Evolutionary conservation across 257 asterid genomes (phyloP), one percentile per base, ranked within the genome.

Genomic region (Capsicum rhomboideum): DNA sequence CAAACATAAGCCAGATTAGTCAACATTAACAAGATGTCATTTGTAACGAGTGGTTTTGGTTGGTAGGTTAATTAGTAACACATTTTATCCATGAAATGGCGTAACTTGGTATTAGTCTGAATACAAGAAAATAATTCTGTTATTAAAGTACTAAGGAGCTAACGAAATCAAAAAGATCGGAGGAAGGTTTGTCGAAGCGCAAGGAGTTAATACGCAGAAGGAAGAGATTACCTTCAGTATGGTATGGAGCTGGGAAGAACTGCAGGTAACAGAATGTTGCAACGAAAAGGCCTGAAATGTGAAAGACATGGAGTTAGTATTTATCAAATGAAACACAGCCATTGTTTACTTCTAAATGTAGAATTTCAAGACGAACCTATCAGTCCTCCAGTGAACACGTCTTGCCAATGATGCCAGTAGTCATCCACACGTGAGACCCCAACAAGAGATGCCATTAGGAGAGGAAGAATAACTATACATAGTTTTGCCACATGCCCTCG

Each of bases 371-470:
- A 78, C 88, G 13, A 46, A 94, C 99, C 99, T 89, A 95, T 83
- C 50, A 95, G 85, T 71, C 94, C 97, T 56, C 99, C 98, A 4
- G 98, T 88, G 83, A 95, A 95, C 71, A 95, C 99, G 69, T 95
- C 99, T 88, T 95, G 97, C 99, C 99, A 95, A 80, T 95, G 99
- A 87, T 95, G 99, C 98, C 95, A 92, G 79, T 95, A 95, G 86
- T 95, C 99, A 85, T 95, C 99, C 86, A 95, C 98, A 75, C 99
- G 98, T 66, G 98, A 95, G 86, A 94, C 85, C 4, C 91, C 99
- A 49, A 95, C 99, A 21, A 95, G 95, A 83, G 93, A 86, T 71
- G 98, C 98, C 82, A 86, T 83, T 12, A 95, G 94, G 63, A 95
- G 89, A 28, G 98, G 97, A 80, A 95, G 90, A 85, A 95, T 86